Base-by-base conservation (phyloP, 2,329 filamentous ascomycete genomes). In the Claviceps digitariae region DNA sequence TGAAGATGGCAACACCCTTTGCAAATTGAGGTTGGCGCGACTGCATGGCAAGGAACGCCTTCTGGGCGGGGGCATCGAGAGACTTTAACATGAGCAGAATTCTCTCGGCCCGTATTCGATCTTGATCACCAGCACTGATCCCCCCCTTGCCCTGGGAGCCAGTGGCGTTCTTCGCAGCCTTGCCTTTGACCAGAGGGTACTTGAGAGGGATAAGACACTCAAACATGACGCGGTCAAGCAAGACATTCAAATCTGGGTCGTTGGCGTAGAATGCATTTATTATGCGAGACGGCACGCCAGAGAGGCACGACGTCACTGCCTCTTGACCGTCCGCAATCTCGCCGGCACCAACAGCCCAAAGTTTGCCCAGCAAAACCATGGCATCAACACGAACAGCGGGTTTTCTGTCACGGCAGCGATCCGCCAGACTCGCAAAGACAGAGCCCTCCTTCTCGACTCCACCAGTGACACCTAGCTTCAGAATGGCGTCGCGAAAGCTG, bases 341-440 rank as follows among this genome's bases (percentile, higher is more conserved):
- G 20, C 89, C 87, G 20, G 84, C 82, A 13, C 88, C 91, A 20
- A 94, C 90, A n/a, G 88, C 90, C 93, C 93, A 98, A 29, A 97
- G 83, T 57, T 84, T 87, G 12, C 82, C 87, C 1, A 97, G 73
- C 9, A 94, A 75, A 50, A 83, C 84, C 80, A 95, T 95, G 25
- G 89, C 90, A 61, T 91, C 88, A 41, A 87, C 82, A 54, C 91
- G 86, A 12, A 98, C 87, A 44, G 80, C 74, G 15, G 84, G 80
- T 65, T 86, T 91, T 57, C 85, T 84, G 69, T 98, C 94, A 60
- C 90, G 89, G 59, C 88, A 89, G 58, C 93, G 82, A 63, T 96
- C 90, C 29, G 88, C 87, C 27, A 98, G 77, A 57, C 85, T 89
- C 52, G 78, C 82, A 17, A 98, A 76, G 27, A 96, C 78, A 0